Evolutionary conservation across 805 yeast genomes (phyloP), one percentile per base, ranked within the genome.

Genomic region (Starmera amethionina): DNA sequence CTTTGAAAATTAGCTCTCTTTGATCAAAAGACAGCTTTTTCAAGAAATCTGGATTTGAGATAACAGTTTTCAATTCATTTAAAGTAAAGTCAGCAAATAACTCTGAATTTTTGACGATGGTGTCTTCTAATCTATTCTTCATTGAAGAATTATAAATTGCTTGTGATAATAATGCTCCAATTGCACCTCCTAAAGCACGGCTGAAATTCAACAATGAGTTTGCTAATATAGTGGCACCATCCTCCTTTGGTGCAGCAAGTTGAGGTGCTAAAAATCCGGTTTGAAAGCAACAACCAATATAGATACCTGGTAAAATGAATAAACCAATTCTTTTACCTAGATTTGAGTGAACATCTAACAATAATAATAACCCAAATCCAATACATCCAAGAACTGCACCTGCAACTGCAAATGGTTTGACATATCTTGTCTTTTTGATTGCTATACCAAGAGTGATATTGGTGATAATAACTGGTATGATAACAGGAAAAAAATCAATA

Each of bases 181-280:
- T 18, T 4, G 74, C 59, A 33, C 70, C 68, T 15, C 69, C 71
- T 13, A 70, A 40, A 3, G 66, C 48, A 48, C 77, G 63, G 5
- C 52, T 48, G 47, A 70, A 69, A 47, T 64, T 66, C 39, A 67
- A 38, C 32, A 64, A 60, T 1, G 73, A 52, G 5, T 75, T 70
- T 0, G 71, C 58, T 54, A 72, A 47, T 34, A 74, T 70, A 6
- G 60, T 56, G 1, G 69, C 63, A 10, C 79, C 78, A 2, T 70
- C 64, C 1, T 59, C 50, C 44, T 71, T 70, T 27, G 79, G 79
- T 5, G 77, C 73, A 19, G 58, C 49, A 8, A 61, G 33, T 42
- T 63, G 67, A 12, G 54, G 46, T 16, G 60, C 50, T 33, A 62
- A 44, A 37, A 61, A 30, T 5, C 57, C 46, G n/a, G 60, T 41